Conservation (phyloP, 495 filamentous ascomycete species). For the Penicillium coffeae region DNA sequence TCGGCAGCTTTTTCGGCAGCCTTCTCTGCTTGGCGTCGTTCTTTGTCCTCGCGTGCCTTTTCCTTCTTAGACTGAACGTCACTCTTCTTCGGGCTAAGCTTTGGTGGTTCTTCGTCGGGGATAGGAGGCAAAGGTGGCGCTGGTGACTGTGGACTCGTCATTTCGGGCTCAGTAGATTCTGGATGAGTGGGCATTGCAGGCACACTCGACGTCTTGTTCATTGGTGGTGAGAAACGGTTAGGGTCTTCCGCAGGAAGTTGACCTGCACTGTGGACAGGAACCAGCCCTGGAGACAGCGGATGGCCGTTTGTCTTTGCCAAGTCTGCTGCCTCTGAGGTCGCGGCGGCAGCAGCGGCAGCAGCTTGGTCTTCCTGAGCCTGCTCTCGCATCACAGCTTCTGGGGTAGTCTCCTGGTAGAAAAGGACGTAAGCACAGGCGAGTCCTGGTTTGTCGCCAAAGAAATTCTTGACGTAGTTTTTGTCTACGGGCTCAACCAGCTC, state of each 20-base stretch:
- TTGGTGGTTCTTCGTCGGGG: conserved; percentile 25
- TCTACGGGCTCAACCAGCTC: conserved; percentile 98
- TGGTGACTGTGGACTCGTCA: conserved; percentile 9
- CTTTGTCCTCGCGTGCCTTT: conserved; percentile 57
- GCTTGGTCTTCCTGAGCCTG: conserved; percentile 76
- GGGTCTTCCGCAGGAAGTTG: conserved; percentile 41
- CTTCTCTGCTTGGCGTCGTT: conserved; percentile 62
- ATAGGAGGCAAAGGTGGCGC: conserved; percentile 37
- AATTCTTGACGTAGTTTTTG: conserved; percentile 93
- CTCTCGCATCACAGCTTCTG: conserved; percentile 80
- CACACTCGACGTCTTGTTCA: conserved; percentile 60
- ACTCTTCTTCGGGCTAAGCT: conserved; percentile 42
- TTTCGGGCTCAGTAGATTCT: conserved; percentile 28
- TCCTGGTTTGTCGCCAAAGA: conserved; percentile 90
- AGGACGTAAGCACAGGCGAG: conserved; percentile 94
- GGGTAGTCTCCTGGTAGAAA: conserved; percentile 95
- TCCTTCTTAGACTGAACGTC: conserved; percentile 46
- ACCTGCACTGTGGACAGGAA: conserved; percentile 41
- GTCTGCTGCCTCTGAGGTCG: conserved; percentile 37
- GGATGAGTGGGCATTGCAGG: conserved; percentile 44
- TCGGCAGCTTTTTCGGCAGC: conserved; percentile 19
- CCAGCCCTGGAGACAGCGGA: conserved; percentile 22
- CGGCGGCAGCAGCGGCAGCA: conserved; percentile 35
- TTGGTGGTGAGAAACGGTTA: conserved; percentile 47
- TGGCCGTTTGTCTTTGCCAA: conserved; percentile 31